phyloP scores from a whole-genome alignment of 164 flowering plant species.

The Berberis thunbergii region DNA sequence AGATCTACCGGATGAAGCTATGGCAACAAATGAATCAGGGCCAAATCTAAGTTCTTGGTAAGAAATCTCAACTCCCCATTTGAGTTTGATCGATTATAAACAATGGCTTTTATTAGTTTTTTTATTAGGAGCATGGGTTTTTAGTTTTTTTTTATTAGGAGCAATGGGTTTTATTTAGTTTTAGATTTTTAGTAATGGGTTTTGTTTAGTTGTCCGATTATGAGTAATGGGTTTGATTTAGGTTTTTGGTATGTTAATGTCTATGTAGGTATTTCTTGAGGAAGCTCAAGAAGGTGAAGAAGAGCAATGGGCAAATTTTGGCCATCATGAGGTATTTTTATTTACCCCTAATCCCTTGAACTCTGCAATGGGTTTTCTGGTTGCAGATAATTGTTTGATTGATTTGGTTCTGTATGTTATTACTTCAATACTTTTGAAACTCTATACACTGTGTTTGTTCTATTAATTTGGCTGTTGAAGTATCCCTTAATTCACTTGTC shows the following conservation, averaged over 20 bases:
- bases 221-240: not conserved
- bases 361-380: not conserved
- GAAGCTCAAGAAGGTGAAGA: conserved; percentile 13
- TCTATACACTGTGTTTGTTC: no score
- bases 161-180: not conserved
- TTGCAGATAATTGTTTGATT: no score
- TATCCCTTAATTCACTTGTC: no score
- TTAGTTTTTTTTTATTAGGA: not conserved
- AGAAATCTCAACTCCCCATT: not conserved
- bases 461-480: no score
- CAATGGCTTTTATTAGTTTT: not conserved
- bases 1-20: conserved; percentile 10
- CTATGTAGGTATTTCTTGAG: conserved; percentile 7
- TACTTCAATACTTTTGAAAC: no score
- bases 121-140: not conserved
- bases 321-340: conserved; percentile 9
- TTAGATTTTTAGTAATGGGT: not conserved
- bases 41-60: conserved; percentile 13
- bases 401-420: no score
- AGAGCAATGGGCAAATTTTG: conserved; percentile 11
- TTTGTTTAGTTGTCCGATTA: not conserved
- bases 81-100: not conserved
- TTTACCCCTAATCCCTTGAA: not conserved
- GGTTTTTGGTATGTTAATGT: not conserved
- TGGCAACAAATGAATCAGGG: conserved; percentile 10